Evolutionary conservation across 108 stramenopile species (phyloP), one percentile per base, ranked within the genome.

Genomic region (Cyclotella sp.): DNA sequence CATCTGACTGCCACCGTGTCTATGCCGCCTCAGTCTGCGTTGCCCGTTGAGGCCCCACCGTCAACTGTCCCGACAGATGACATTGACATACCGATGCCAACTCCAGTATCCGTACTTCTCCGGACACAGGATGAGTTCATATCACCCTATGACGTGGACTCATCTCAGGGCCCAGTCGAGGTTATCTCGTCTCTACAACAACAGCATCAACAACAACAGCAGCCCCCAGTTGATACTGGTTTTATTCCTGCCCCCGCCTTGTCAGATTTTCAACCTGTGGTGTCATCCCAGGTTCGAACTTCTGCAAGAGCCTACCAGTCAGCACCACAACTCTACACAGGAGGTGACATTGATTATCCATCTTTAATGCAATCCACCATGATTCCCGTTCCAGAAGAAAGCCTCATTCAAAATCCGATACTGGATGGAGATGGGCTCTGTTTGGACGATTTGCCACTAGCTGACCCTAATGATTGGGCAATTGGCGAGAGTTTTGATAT

Each of bases 51-150:
- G 15, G 3, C 46, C 26, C 13, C 67, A 68, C 15, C 13, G 52
- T 18, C 67, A 62, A 13, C 72, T 26, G 52, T 28, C 68, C 12
- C 55, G 9, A 29, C 40, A 40, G 82, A 77, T 22, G 82, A 83
- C 40, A 83, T 83, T 28, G 82, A 83, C 52, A 83, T 83, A 43
- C 82, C 82, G 9, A 83, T 83, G 82, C 82, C 82, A 13, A 83
- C 82, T 41, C 82, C 82, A 3, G 82, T 83, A 27, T 77, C 76
- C 8, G 82, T 83, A 16, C 72, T 83, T 3, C 67, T 83, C 18
- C 82, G 58, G 27, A 83, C 82, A 21, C 53, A 75, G 13, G 82
- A 83, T 58, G 82, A 83, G 40, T 83, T 76, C 54, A 47, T 82
- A 28, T 34, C 57, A 11, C 65, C 55, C 41, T 54, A 27, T 22